Base-by-base conservation (phyloP, 2,329 filamentous ascomycete genomes). In the Parascedosporium putredinis region DNA sequence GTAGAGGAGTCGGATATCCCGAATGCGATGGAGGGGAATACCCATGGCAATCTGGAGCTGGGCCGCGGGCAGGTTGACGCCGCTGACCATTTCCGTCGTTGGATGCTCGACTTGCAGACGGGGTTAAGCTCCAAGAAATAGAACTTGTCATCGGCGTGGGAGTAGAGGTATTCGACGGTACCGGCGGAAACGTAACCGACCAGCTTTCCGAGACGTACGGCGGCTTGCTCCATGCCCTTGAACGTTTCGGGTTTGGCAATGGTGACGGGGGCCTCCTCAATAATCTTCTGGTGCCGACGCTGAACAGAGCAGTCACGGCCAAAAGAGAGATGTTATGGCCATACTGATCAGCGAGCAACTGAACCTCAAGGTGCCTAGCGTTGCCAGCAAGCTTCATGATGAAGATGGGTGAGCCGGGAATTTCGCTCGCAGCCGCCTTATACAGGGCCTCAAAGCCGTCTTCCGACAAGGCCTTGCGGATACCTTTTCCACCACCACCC, bases 331-430 rank as follows among this genome's bases (percentile, higher is more conserved):
- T 96, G 73, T 97, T 97, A 80, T 98, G 96, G 64, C 94, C 93
- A 67, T 98, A 98, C 76, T 98, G 89, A 74, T 98, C 94, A 56
- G 93, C 94, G 49, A 98, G 77, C 56, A 98, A 75, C 72, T 98
- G 93, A 52, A 98, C 94, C 70, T 98, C 93, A 71, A 98, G 75
- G 78, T 98, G 93, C 58, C 93, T 79, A 36, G 93, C 93, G 64
- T 95, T 95, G 59, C 91, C 93, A 46, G 93, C 93, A 55, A 98
- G 76, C 81, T 98, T 96, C 93, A 98, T 98, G 73, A 98, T 95
- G 78, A 98, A 98, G 70, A 98, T 98, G 58, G 94, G 93, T 25
- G 93, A 98, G 45, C 94, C 94, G 9, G 93, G 94, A 58, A 98
- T 97, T 69, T 98, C 94, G 67, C 85, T 95, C 4, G 93, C 90